Base-by-base conservation (phyloP, 768 basidiomycete species). In the Aureoboletus auriporus region DNA sequence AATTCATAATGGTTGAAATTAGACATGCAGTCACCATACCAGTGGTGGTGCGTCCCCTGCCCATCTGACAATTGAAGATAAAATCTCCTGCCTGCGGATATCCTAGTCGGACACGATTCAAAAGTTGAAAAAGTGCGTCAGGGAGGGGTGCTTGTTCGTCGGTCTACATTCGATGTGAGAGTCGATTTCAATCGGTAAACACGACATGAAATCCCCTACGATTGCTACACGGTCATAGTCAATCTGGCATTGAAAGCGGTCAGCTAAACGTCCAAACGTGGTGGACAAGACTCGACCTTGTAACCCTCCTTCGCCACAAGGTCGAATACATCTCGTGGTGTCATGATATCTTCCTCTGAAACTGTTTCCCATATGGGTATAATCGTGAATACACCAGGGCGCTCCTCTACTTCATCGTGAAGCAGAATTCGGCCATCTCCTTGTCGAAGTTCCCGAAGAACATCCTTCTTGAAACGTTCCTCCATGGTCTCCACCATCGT, bases 11-110 rank as follows among this genome's bases (percentile, higher is more conserved):
- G 3, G 82, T 89, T 10, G 92, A 86, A 44, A 96, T 89, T 23
- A 97, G 72, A 47, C 85, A 89, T 0, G 91, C 90, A 23, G 85
- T 83, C 48, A 93, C 81, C 93, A 97, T 98, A 6, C 96, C 96
- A 0, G 93, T 97, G 0, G 96, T 99, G 6, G 96, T 99, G 34
- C 88, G 76, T 13, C 84, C 88, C 47, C 88, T 74, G 20, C 90
- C 90, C 93, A 97, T 95, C 67, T 98, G 96, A 67, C 96, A 99
- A 58, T 98, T 98, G 73, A 96, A 97, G 39, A 92, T 71, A 57
- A 93, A 87, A 56, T 91, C 90, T 5, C 82, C 86, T 1, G 83
- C 79, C 27, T 76, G 71, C 1, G 76, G 68, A 39, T 84, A 54
- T 46, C 77, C 75, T 50, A 75, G 60, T 63, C 77, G 76, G 6